Base-by-base conservation (phyloP, 192 early-diverging fungal species). In the Backusella westeae region DNA sequence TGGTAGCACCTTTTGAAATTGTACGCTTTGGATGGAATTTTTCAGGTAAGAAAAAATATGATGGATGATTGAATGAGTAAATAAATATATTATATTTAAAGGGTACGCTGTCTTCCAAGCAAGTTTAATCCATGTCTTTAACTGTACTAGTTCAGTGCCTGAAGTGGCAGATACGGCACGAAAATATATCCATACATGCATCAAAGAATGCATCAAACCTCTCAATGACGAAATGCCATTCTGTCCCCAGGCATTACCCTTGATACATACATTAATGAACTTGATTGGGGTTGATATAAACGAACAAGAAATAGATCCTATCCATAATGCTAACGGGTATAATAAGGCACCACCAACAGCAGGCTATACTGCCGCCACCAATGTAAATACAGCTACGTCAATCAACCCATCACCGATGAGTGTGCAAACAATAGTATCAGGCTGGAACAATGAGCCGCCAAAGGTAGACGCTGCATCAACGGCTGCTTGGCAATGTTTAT, bases 71-170 rank as follows among this genome's bases (percentile, higher is more conserved):
- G 32, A 32, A 32, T 32, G 32, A 32, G 32, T 32, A 32, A 32
- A 32, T 32, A 3, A 32, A 32, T 32, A 3, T 32, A 32, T 32
- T 32, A 32, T 32, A 32, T 32, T 32, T 26, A 71, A 26, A 71
- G 69, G 34, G 1, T 72, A 34, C 29, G 71, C 79, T n/a, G n/a
- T 80, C 1, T 76, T 73, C 41, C 79, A 80, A 42, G 74, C 79
- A 8, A 63, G 56, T 4, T 39, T 80, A 35, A 67, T 76, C 0
- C 79, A 80, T 41, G 53, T 76, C 4, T 76, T 53, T 68, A 63
- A 80, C 53, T 75, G 74, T 14, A 67, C 71, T 6, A 72, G 44
- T 21, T 38, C 23, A 4, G 71, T 71, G 6, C 41, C 66, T 38
- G 75, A 42, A 8, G 69, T 76, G 23, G 74, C 74, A 9, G 4